phyloP scores from a whole-genome alignment of 2,329 filamentous ascomycete genomes.

The Exophiala spinifera region DNA sequence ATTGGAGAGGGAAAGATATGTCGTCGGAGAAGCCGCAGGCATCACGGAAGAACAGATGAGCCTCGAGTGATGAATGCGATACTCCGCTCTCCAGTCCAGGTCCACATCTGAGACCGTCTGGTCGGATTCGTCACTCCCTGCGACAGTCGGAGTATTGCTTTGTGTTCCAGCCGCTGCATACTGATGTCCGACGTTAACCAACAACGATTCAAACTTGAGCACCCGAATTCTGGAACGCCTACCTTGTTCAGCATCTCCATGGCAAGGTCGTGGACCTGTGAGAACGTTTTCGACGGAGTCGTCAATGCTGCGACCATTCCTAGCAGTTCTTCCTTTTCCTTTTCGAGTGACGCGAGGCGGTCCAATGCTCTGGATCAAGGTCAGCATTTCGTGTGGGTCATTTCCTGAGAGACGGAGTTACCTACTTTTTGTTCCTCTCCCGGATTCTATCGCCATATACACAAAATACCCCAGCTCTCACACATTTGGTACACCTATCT shows the following conservation, averaged over 20 bases:
- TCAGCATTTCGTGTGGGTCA: neutral
- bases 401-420: too few species aligned
- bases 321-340: neutral
- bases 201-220: too few species aligned
- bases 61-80: neutral
- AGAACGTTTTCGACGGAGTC: neutral
- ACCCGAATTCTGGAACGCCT: neutral
- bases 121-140: too few species aligned
- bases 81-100: neutral
- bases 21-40: neutral
- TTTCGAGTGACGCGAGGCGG: neutral
- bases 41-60: neutral
- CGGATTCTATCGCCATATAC: neutral
- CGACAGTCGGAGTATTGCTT: too few species aligned
- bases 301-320: neutral
- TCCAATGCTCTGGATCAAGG: neutral
- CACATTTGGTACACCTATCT: neutral
- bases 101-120: neutral
- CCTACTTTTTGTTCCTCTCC: neutral
- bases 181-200: too few species aligned
- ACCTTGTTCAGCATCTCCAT: neutral
- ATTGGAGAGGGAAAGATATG: neutral
- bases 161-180: too few species aligned
- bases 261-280: neutral
- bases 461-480: neutral